Conservation (phyloP, 495 filamentous ascomycete genomes). For the Trichocladium uniseriatum region DNA sequence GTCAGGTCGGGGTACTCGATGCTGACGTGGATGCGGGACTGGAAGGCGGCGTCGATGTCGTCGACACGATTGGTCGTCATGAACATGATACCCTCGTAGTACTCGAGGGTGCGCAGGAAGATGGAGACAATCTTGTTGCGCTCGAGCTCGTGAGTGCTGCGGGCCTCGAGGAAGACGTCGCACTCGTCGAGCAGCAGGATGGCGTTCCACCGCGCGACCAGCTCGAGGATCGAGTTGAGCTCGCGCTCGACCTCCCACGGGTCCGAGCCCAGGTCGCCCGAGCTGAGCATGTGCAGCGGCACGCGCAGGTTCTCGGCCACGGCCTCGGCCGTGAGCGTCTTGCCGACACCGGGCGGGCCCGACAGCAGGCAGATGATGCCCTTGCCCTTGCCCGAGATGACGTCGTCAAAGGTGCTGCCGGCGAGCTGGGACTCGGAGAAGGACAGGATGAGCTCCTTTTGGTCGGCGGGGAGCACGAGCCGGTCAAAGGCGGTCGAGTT, state of each 20-base stretch:
- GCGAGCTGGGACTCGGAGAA: constrained; percentile 40
- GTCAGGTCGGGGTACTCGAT: constrained; percentile 41
- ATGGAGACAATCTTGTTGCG: constrained; percentile 49
- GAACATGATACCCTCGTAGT: constrained; percentile 53
- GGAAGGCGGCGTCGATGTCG: constrained; percentile 43
- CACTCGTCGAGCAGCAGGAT: constrained; percentile 57
- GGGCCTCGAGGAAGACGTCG: constrained; percentile 57
- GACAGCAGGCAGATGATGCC: constrained; percentile 52
- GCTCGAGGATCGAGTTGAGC: constrained; percentile 42
- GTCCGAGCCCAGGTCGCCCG: constrained; percentile 46
- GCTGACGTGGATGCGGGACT: constrained; percentile 43
- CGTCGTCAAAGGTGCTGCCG: constrained; percentile 53
- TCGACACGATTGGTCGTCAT: constrained; percentile 47
- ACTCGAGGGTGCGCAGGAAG: constrained; percentile 46
- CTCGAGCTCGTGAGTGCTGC: constrained; percentile 43
- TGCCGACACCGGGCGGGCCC: constrained; percentile 50
- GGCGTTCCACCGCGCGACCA: constrained; percentile 44
- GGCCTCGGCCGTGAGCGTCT: constrained; percentile 49
- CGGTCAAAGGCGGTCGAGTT: constrained; percentile 46
- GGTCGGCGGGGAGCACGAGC: constrained; percentile 42
- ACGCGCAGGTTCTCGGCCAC: constrained; percentile 44
- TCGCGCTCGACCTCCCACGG: constrained; percentile 41
- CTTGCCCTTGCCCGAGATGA: constrained; percentile 47
- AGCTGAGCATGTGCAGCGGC: constrained; percentile 47
- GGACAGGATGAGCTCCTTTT: constrained; percentile 46